Conservation (phyloP, 2,329 filamentous ascomycete species). For the Beauveria varroae region DNA sequence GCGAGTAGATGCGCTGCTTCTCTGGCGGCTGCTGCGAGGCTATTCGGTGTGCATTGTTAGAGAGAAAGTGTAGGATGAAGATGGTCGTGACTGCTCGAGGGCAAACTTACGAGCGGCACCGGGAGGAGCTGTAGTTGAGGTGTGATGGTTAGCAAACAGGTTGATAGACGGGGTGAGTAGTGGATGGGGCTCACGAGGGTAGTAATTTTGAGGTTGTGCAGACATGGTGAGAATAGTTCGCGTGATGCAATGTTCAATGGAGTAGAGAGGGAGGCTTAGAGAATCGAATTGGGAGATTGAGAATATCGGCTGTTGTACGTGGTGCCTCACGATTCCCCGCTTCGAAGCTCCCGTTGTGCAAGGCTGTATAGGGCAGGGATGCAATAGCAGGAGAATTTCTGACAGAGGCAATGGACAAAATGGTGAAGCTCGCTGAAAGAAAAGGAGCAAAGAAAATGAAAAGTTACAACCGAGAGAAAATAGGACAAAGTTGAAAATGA, state of each 20-base stretch:
- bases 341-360: neutral
- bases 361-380: neutral
- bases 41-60: neutral
- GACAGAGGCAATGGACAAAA: neutral
- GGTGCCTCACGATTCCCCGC: neutral
- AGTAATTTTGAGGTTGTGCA: conserved; percentile 32
- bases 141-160: conserved; percentile 9
- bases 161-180: neutral
- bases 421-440: no score
- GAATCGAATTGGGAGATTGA: neutral
- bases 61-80: conserved; percentile 9
- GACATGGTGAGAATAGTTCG: conserved; percentile 25
- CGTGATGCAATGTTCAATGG: neutral
- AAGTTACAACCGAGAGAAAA: neutral
- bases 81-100: neutral
- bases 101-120: conserved; percentile 19
- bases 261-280: neutral
- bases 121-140: conserved; percentile 31
- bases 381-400: neutral
- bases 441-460: neutral
- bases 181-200: conserved; percentile 34
- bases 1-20: conserved; percentile 15
- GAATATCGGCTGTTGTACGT: neutral
- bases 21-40: conserved; percentile 6
- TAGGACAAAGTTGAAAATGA: neutral